Base-by-base conservation (phyloP, 2,329 filamentous ascomycete species). In the Ceratocystis ficicola region DNA sequence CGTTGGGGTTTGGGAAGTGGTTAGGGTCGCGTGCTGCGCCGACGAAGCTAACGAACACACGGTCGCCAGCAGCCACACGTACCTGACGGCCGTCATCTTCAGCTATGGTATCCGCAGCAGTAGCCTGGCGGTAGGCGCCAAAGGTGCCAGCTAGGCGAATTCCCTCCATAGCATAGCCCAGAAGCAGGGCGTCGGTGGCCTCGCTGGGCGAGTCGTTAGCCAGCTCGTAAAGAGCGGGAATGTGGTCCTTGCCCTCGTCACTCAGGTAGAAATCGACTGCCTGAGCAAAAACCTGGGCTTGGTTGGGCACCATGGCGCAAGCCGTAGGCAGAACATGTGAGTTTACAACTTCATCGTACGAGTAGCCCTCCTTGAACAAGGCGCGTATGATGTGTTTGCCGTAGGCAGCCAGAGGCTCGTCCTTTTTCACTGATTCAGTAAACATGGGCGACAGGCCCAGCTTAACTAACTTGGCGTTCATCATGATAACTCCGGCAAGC, bases 231-330 rank as follows among this genome's bases (percentile, higher is more conserved):
- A 92, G 79, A 55, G 85, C 82, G 0, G 81, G 77, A 0, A 88
- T 74, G 70, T 90, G 78, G 12, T 76, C 70, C 65, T 77, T 74
- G 70, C 83, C 82, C 41, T 81, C 75, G 2, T 80, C 76, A 0
- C 82, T 81, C 4, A 91, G 79, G 72, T 88, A 91, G 75, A 83
- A 90, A 72, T 91, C 87, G 20, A 90, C 77, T 1, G 87, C 80
- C 75, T 89, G 86, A 1, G 86, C 83, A 72, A 91, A 90, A 79
- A 87, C 78, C 71, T 88, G 83, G 1, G 83, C 85, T 72, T 91
- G 86, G 70, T 84, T 88, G 0, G 88, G 85, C 6, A 89, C 84
- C 73, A 87, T 81, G 1, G 85, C 82, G 3, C 80, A 81, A 0
- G 85, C 83, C 0, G 85, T 85, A 0, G 88, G 88, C 62, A 91